These are phyloP conservation scores for Penicillium sclerotigenum DNA, from an alignment of 2,329 filamentous ascomycete species.

Conservation along the genomic window DNA sequence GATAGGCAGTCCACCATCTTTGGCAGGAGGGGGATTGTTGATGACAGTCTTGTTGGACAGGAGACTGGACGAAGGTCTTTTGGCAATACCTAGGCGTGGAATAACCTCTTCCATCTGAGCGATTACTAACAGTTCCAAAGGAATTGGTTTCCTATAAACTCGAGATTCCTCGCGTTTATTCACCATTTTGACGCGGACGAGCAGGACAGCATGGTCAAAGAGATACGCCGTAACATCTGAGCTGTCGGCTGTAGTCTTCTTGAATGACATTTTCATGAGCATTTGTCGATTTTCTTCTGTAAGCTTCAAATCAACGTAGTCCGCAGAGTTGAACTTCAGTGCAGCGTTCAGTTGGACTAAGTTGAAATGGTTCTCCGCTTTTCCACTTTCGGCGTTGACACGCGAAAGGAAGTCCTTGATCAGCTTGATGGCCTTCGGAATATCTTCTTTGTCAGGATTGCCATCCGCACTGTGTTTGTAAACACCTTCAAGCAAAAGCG, in stretches of 20 bases:
- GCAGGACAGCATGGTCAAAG: slow-evolving; percentile 90
- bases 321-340: slow-evolving; percentile 83
- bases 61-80: slow-evolving; percentile 83
- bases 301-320: slow-evolving; percentile 88
- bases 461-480: slow-evolving; percentile 87
- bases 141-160: slow-evolving; percentile 93
- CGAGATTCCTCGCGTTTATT: slow-evolving; percentile 94
- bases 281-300: slow-evolving; percentile 91
- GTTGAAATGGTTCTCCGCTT: slow-evolving; percentile 97
- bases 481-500: slow-evolving; percentile 84
- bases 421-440: slow-evolving; percentile 80
- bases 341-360: slow-evolving; percentile 87
- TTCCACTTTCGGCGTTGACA: slow-evolving; percentile 93
- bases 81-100: slow-evolving; percentile 72
- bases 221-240: slow-evolving; percentile 91
- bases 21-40: slow-evolving; percentile 50
- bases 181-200: slow-evolving; percentile 85
- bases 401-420: slow-evolving; percentile 83
- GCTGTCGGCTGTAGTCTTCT: slow-evolving; percentile 84
- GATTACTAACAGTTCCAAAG: slow-evolving; percentile 86
- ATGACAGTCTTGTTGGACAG: slow-evolving; percentile 58
- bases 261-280: slow-evolving; percentile 89
- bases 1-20: slow-evolving; percentile 79
- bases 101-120: slow-evolving; percentile 97
- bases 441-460: slow-evolving; percentile 84